Percentiles rank a stretch among this genome's conserved stretches.
Conservation (phyloP, 73 alveolate species). For the Paraurostyla sp. region DNA sequence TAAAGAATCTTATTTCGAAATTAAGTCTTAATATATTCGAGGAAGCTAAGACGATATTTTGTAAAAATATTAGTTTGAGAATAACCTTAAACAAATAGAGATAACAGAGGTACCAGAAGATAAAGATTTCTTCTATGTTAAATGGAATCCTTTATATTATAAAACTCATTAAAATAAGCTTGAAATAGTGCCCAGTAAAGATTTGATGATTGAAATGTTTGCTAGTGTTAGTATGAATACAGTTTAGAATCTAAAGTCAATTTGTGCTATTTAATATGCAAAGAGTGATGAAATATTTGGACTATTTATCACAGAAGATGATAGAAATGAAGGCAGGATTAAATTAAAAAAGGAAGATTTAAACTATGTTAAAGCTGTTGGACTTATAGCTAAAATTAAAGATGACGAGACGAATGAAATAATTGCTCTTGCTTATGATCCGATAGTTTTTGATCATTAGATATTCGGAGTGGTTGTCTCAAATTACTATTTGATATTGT, state of each 20-base stretch:
- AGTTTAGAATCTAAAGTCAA: neutral
- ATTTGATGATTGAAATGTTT: neutral
- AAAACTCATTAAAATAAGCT: too few relatives aligned
- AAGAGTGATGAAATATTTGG: neutral
- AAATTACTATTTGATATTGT: too few relatives aligned
- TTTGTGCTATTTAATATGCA: conserved; percentile 32
- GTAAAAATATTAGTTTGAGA: neutral
- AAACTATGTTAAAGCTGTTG: neutral
- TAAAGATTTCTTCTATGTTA: too few relatives aligned
- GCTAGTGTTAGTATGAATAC: neutral
- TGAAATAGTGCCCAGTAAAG: neutral
- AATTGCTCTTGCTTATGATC: conserved; percentile 18
- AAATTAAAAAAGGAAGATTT: neutral
- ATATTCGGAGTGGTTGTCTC: conserved; percentile 24
- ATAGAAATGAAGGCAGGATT: neutral
- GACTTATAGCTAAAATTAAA: neutral
- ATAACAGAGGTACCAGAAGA: too few relatives aligned
- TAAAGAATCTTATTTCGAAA: conserved; percentile 47
- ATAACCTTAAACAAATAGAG: neutral
- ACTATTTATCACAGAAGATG: neutral
- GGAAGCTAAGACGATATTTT: neutral
- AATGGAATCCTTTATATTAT: too few relatives aligned
- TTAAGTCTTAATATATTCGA: neutral
- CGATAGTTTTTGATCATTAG: neutral
- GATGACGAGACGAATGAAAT: neutral